These are phyloP conservation scores for Metschnikowia proteae DNA, from an alignment of 805 yeast genomes.

Conservation along the genomic window DNA sequence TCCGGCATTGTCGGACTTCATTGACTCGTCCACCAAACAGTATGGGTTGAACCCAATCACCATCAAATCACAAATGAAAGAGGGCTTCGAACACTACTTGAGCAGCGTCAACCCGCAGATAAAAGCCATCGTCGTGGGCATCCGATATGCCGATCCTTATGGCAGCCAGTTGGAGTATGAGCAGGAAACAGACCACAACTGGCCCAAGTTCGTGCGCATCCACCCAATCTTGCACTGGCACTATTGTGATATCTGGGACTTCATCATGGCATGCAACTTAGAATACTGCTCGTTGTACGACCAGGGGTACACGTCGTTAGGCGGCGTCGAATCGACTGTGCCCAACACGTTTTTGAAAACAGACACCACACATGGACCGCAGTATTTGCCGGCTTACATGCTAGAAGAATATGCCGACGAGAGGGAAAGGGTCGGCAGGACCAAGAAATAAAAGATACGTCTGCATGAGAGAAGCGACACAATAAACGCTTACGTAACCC, in stretches of 20 bases:
- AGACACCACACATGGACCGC: slow-evolving; percentile 12
- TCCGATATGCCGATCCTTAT: slow-evolving; percentile 83
- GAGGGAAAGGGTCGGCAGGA: slow-evolving; percentile 44
- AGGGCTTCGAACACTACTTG: slow-evolving; percentile 67
- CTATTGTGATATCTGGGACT: slow-evolving; percentile 81
- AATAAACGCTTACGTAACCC: background rate
- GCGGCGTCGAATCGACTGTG: slow-evolving; percentile 68
- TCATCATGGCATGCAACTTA: slow-evolving; percentile 54
- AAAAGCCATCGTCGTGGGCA: slow-evolving; percentile 83
- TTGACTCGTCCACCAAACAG: slow-evolving; percentile 46
- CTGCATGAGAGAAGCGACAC: no score
- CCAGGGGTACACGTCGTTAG: slow-evolving; percentile 83
- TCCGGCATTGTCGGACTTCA: slow-evolving; percentile 63
- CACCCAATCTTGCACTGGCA: slow-evolving; percentile 92
- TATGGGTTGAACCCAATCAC: slow-evolving; percentile 53
- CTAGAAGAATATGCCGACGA: slow-evolving; percentile 61
- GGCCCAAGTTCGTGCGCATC: slow-evolving; percentile 84
- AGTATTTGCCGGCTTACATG: slow-evolving; percentile 52
- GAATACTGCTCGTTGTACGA: slow-evolving; percentile 77
- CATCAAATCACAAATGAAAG: slow-evolving; percentile 51
- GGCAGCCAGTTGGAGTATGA: slow-evolving; percentile 56
- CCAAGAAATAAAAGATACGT: slow-evolving; percentile 2
- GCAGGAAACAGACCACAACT: slow-evolving; percentile 79
- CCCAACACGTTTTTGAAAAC: slow-evolving; percentile 57
- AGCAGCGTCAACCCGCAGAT: slow-evolving; percentile 44